Base-by-base conservation (phyloP, 1,139 yeast species). In the Kurtzmaniella natalensis region DNA sequence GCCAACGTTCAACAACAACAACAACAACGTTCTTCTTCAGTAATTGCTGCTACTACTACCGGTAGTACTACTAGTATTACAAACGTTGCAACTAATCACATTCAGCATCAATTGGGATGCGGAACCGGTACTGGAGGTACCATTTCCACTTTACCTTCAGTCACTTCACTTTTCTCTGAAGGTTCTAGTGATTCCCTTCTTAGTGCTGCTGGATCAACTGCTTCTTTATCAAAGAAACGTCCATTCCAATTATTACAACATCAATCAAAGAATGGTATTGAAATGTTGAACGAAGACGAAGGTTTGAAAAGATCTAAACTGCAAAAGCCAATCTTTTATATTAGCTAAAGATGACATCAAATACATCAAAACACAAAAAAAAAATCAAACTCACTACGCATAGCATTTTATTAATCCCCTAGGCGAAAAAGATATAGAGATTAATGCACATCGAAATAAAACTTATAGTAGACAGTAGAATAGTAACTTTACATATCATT, bases 261-360 rank as follows among this genome's bases (percentile, higher is more conserved):
- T 18, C 31, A 34, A 2, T 15, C n/a, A 9, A 26, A 31, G 3
- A 10, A 22, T 3, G 19, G 17, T 18, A 16, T 15, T 15, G 18
- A 24, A 14, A 13, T 11, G 11, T 18, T 25, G 20, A 21, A 24
- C n/a, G 28, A 31, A 15, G 24, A 29, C 11, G 34, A 31, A n/a
- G 28, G 17, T 36, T 38, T 55, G 27, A 57, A 57, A 38, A 47
- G 59, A 32, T 43, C 53, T 9, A 57, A 53, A 37, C 44, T 53
- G 20, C 34, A 36, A 24, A 42, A 40, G 23, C 43, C 51, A n/a
- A 37, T 43, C 36, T 50, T 50, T 35, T 48, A 33, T 41, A 47
- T 49, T 30, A 45, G 18, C 16, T 35, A 22, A 26, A 18, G 26
- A 18, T 21, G 7, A 7, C n/a, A n/a, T n/a, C n/a, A n/a, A n/a